Evolutionary conservation across 1,284 basidiomycete species (phyloP), one percentile per base, ranked within the genome.

Genomic region (Ceratobasidium sp.): DNA sequence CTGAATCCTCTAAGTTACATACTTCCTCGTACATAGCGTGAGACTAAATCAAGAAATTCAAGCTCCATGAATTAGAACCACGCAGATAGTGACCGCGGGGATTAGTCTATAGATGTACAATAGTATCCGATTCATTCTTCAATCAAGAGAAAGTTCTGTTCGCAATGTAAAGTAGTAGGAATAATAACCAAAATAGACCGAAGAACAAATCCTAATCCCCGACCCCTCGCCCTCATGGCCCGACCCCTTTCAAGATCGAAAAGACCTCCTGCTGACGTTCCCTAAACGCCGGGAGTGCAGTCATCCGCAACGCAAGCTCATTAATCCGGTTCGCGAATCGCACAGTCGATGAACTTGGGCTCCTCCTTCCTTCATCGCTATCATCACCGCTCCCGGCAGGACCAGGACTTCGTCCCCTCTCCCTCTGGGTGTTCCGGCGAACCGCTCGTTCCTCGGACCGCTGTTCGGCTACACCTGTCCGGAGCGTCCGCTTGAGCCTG

Each of bases 301-400:
- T 93, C 88, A 94, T 89, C 0, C 87, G 87, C 77, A 95, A 81
- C 79, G 92, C 91, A 5, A 95, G 87, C 27, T 87, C 88, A 83
- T 94, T 94, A 59, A 95, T 89, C 79, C 91, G 84, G 82, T 95
- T 95, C 52, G 91, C 88, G 82, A 95, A 91, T 68, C 89, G 86
- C 65, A 93, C 88, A 12, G 90, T 89, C n/a, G 89, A 83, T 2
- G 90, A 90, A 81, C 92, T 87, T 6, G 90, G 83, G 82, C 91
- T 92, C 77, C 82, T 79, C 69, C 87, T 83, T 66, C 79, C 73
- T 23, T 78, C 68, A 16, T 78, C 77, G 30, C 57, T 69, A 23
- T 67, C 76, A 48, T 64, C 52, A 33, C 41, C 52, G 59, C 71
- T 30, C 55, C 41, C 7, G 20, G 48, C 35, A 8, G 50, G 20